Evolutionary conservation across 192 early-diverging fungal genomes (phyloP), one percentile per base, ranked within the genome.

Genomic region (Rhizophagus prolifer): DNA sequence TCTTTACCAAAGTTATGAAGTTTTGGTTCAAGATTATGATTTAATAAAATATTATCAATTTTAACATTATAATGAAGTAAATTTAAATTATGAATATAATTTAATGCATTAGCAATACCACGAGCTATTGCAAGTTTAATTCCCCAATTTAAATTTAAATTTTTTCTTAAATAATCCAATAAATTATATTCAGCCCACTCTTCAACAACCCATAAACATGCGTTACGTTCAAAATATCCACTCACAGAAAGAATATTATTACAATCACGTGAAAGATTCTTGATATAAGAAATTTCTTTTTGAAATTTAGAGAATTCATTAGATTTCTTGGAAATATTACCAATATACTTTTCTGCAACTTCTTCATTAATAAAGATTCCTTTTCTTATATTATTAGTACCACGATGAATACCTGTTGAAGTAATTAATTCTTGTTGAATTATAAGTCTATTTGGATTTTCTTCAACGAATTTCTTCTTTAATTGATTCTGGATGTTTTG

Each of bases 71-170:
- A 50, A 46, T 70, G 68, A 1, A 70, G 44, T 47, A 47, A 26
- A 0, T 50, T 28, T 50, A 16, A n/a, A 28, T 47, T 23, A 50
- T 70, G 68, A 70, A 38, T 28, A 70, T 28, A 50, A 26, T n/a
- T 46, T 25, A 70, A 70, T 16, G 68, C 68, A 28, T 28, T 28
- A 30, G 68, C 23, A 50, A 70, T 70, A 19, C 68, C 68, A 28
- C 68, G 46, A 16, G 68, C 21, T 26, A 70, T 70, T 4, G 23
- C 1, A 14, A 70, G 4, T 70, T 70, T 70, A 19, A 14, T 21
- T 28, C 1, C 7, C 41, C 23, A 46, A 50, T 7, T 3, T 5
- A 70, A 14, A 4, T 41, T 12, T 38, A 23, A 19, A 70, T 70
- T 44, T 7, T 44, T 5, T 14, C 9, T 28, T 47, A 70, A 44